These are phyloP conservation scores for Trametopsis cervina DNA, from an alignment of 768 basidiomycete species.

Conservation along the genomic window DNA sequence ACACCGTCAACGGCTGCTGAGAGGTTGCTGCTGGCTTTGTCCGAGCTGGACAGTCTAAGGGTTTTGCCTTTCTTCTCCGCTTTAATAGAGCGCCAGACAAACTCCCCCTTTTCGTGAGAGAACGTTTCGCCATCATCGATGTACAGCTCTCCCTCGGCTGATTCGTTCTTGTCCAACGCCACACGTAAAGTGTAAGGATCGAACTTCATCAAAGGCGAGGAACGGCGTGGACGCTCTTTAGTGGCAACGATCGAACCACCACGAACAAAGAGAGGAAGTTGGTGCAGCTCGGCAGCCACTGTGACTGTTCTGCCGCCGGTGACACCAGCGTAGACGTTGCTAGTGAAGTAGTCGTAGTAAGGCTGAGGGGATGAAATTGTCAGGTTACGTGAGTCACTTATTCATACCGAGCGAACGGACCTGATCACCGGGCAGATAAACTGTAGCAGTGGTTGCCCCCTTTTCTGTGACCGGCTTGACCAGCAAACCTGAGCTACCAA, in stretches of 20 bases:
- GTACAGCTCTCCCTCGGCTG: slow-evolving; percentile 82
- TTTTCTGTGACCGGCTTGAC: slow-evolving; percentile 85
- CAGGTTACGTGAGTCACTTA: too few relatives aligned
- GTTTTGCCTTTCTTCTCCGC: slow-evolving; percentile 45
- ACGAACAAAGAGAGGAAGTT: slow-evolving; percentile 80
- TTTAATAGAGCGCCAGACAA: slow-evolving; percentile 75
- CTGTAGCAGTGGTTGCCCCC: slow-evolving; percentile 56
- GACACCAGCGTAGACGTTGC: slow-evolving; percentile 58
- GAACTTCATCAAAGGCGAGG: slow-evolving; percentile 80
- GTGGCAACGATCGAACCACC: slow-evolving; percentile 89
- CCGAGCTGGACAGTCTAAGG: slow-evolving; percentile 41
- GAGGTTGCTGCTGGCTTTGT: slow-evolving; percentile 42
- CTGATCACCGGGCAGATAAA: slow-evolving; percentile 87
- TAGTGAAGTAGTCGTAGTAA: slow-evolving; percentile 91
- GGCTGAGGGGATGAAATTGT: slow-evolving; percentile 45
- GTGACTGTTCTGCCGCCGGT: slow-evolving; percentile 61
- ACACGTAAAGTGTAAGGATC: slow-evolving; percentile 93
- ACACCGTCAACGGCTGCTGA: slow-evolving; percentile 46
- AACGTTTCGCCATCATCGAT: slow-evolving; percentile 91
- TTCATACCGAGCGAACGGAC: slow-evolving; percentile 36
- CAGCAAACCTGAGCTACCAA: slow-evolving; percentile 83
- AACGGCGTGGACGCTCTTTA: slow-evolving; percentile 78
- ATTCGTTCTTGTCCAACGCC: slow-evolving; percentile 53
- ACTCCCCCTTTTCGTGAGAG: slow-evolving; percentile 64
- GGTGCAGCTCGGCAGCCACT: slow-evolving; percentile 71